Base-by-base conservation (phyloP, 441 rosid species). In the Erysimum pusillum region DNA sequence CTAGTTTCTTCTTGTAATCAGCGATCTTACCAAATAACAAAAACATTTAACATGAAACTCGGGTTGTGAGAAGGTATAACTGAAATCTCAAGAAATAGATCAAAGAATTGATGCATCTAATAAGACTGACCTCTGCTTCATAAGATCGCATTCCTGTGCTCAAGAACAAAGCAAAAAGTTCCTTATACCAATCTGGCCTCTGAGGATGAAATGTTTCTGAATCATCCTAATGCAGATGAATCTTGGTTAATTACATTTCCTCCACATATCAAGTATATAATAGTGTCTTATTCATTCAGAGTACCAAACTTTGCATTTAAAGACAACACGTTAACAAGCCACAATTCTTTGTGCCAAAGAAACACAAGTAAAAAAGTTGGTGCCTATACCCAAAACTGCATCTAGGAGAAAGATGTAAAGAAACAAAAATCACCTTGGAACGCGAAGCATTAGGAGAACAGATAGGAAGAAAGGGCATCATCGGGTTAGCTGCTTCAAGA, bases 171-270 rank as follows among this genome's bases (percentile, higher is more conserved):
- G 97, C 97, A 71, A 81, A 88, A 10, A 86, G 64, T 77, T 89
- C 97, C 74, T 91, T 96, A 28, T 85, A 91, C 94, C 97, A 94
- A 78, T 84, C 90, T 7, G 96, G 89, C 51, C 91, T 84, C 34
- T 88, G 87, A 46, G 98, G 89, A 67, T 83, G 95, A 76, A 87
- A 53, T 68, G 71, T 85, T 63, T 84, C 83, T 84, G 88, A 41
- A 46, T 62, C 71, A 54, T 76, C 87, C 95, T 90, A 69, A 3
- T 75, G 49, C 25, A 18, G 8, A 38, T 52, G 18, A 51, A 73
- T 17, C 57, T 45, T 12, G 2, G 41, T 73, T 39, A 64, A 14
- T n/a, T 8, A 14, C 39, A 65, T 28, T 35, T 36, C 4, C 6
- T 60, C 25, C 39, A 38, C 48, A 61, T 9, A 0, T 49, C 48